Conservation (phyloP, 2,329 filamentous ascomycete species). For the Paraphaeosphaeria minitans region DNA sequence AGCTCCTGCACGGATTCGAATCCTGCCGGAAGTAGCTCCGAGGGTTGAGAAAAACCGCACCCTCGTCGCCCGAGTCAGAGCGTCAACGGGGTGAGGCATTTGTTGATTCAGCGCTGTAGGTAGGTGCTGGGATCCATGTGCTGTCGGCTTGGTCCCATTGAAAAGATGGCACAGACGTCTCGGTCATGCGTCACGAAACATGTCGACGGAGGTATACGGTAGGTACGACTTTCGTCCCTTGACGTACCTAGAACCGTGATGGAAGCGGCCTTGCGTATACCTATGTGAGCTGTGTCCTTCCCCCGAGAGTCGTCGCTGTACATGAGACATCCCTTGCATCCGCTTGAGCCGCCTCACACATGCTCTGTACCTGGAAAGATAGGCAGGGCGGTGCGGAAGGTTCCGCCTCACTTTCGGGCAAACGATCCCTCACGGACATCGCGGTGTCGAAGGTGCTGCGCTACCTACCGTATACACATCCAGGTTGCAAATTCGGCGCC, state of each 20-base stretch:
- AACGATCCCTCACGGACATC: no score
- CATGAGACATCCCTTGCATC: neutral
- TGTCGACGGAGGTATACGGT: neutral
- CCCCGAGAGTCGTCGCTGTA: neutral
- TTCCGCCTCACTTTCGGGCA: no score
- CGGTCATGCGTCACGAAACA: neutral
- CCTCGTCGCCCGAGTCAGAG: neutral
- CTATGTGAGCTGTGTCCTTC: neutral
- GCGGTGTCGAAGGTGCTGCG: no score
- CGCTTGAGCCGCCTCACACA: neutral
- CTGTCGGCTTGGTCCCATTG: neutral
- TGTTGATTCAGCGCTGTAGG: neutral
- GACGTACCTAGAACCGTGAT: neutral
- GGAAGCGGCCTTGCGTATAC: neutral
- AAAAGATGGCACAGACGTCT: neutral
- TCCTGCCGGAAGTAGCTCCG: conserved; percentile 4
- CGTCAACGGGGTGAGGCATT: neutral
- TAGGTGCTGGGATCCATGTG: neutral
- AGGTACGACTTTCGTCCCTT: neutral
- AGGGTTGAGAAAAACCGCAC: neutral
- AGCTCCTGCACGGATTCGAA: neutral
- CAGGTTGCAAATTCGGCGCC: no score
- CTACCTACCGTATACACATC: no score
- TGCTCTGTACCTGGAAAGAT: no score
- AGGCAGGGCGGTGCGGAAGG: no score